Percentiles rank a stretch among this genome's conserved stretches.
These are phyloP conservation scores for Coffea humblotiana DNA, from an alignment of 305 asterid species.

Conservation along the genomic window DNA sequence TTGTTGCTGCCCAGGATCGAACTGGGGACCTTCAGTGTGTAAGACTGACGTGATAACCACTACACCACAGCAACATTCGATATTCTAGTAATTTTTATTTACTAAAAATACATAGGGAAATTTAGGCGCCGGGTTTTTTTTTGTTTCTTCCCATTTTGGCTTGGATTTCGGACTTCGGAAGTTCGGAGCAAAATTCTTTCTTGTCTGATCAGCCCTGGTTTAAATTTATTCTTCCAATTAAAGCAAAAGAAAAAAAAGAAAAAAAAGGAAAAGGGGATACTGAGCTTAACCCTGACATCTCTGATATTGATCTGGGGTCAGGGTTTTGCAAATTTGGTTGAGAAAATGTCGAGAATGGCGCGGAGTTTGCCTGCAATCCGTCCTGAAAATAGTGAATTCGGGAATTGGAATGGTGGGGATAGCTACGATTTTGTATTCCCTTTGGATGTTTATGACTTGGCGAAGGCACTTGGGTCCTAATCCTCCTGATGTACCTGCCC, in stretches of 20 bases:
- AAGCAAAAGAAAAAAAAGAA: neutral
- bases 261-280: too few relatives aligned
- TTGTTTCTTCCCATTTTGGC: neutral
- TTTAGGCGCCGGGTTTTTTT: too few relatives aligned
- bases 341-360: slow-evolving; percentile 61
- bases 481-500: slow-evolving; percentile 32
- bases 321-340: slow-evolving; percentile 12
- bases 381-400: slow-evolving; percentile 71
- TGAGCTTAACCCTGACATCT: slow-evolving; percentile 11
- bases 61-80: slow-evolving; percentile 13
- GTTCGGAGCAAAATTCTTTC: too few relatives aligned
- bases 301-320: slow-evolving; percentile 18
- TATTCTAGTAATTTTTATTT: too few relatives aligned
- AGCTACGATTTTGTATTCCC: slow-evolving; percentile 66
- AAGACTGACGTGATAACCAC: slow-evolving; percentile 19
- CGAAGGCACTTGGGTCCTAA: slow-evolving; percentile 48
- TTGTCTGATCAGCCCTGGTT: neutral
- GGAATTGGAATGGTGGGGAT: slow-evolving; percentile 77
- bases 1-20: slow-evolving; percentile 18
- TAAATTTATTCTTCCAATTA: neutral
- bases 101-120: too few relatives aligned
- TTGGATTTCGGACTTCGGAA: neutral
- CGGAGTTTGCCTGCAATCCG: slow-evolving; percentile 65
- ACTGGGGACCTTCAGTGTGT: slow-evolving; percentile 4
- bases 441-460: slow-evolving; percentile 92